Base-by-base conservation (phyloP, 164 flowering plant species). In the Tetrastigma voinierianum region DNA sequence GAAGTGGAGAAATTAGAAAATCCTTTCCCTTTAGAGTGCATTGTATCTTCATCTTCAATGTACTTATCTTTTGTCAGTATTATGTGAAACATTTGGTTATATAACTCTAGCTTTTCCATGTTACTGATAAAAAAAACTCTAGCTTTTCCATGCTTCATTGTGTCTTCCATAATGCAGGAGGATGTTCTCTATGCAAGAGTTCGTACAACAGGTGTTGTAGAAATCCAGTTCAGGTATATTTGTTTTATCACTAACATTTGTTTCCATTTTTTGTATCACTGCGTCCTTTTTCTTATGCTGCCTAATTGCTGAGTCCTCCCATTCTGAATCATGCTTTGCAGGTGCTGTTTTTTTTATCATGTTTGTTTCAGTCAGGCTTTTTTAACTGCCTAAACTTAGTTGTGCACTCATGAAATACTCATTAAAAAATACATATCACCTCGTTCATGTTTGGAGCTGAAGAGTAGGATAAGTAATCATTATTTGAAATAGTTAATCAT, bases 181-280 rank as follows among this genome's bases (percentile, higher is more conserved):
- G 98, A 95, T 81, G 90, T 95, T 81, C 96, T 95, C 12, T 81
- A 84, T 85, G 97, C 99, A 51, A 81, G 98, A 72, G 94, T 90
- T 61, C 97, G 96, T 25, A 95, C 98, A 20, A 90, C 95, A 64
- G 99, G 99, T 67, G 99, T 92, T 69, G 97, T 90, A 46, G 97
- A 95, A 76, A 92, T 95, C 59, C 99, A 92, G 68, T 95, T 95
- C 84, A 95, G 99, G 99, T 90, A 18, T 54, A 49, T 47, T 44
- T 11, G 47, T 18, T 20, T 62, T 44, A 5, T 23, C 14, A 18
- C 47, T 15, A 24, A 8, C n/a, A 20, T 62, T 13, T 17, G 17
- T n/a, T 67, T 67, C 16, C 40, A n/a, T 56, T 64, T 2, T 51
- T 45, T 66, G 48, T 48, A 23, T 7, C 24, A 15, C 13, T 6